Base-by-base conservation (phyloP, 805 yeast species). In the Candida andamanensis region DNA sequence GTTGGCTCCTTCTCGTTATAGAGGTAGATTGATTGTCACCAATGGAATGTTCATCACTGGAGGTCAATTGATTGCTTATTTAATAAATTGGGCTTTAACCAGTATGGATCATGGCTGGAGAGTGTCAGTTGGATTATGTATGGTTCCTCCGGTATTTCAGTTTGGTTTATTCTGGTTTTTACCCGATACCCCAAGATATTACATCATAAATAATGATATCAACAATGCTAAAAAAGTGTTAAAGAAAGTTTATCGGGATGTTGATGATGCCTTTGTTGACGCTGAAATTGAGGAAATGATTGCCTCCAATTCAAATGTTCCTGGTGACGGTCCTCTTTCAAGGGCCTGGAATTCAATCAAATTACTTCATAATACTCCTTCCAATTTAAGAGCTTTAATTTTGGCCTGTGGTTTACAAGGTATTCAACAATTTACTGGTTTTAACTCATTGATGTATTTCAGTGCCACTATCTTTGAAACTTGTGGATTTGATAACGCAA, bases 351-450 rank as follows among this genome's bases (percentile, higher is more conserved):
- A 75, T 45, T 76, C 82, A 8, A 61, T 81, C 41, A 74, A 70
- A 41, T 69, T 77, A 40, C 65, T 82, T 45, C 90, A 83, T 54
- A 59, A 61, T 1, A 73, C 71, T 23, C 85, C 85, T 24, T 80
- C 94, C 1, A 89, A 90, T 58, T 76, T 85, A 39, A 77, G 97
- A 50, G 97, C 96, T 5, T 71, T 92, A 40, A 66, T 89, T 20
- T 78, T 90, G 49, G 92, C 90, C 8, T 87, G 96, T 67, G 95
- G 94, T 20, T 63, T 90, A 44, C 97, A 92, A 62, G 96, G 95
- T 37, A 82, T 92, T 50, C 97, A 90, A 66, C 98, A 90, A 62
- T 86, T 90, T 49, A 83, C 95, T 12, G 97, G 97, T 44, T 90
- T 90, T 76, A 92, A 90, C 63, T 85, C 97, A 5, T 72, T 90